Base-by-base conservation (phyloP, 768 basidiomycete genomes). In the Royoungia palumana region DNA sequence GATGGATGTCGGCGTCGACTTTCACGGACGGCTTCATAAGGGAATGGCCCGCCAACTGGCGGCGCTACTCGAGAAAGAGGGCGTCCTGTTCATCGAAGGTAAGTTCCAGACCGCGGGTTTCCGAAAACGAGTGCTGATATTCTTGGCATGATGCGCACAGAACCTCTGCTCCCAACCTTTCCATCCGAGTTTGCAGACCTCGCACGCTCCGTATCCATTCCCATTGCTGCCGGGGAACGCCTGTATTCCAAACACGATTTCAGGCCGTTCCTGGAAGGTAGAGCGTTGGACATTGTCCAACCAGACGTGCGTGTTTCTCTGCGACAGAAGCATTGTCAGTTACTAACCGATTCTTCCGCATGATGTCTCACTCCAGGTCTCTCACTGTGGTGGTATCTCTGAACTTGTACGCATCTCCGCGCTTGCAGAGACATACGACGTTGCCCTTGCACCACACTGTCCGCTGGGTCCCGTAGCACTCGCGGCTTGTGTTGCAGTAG, bases 361-460 rank as follows among this genome's bases (percentile, higher is more conserved):
- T 27, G 30, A 39, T 37, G n/a, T 36, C n/a, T 19, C 34, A 7
- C 32, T 44, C 13, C 47, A 81, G 79, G 75, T 80, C 17, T 70
- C 78, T 1, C 81, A 82, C 53, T 81, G 80, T 32, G 80, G 82
- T 21, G 79, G 82, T 4, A 85, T 85, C 59, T 71, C 70, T 35
- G 81, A 85, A 60, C 65, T 80, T 6, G 73, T 78, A 36, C 73
- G 79, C 36, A 80, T 85, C 19, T 80, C 82, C 6, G 68, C 73
- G 20, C 67, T 84, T 55, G 76, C 78, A 1, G 82, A 85, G 63
- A 81, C 77, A 4, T 87, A 87, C 60, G 87, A 88, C 53, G 80
- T 88, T 44, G 85, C 78, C 11, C 61, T 83, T 44, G 86, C 84
- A 0, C 85, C 87, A 5, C 85, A 88, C 58, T 87, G 84, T 65